Evolutionary conservation across 2,329 filamentous ascomycete genomes (phyloP).

Genomic region (Conoideocrella luteorostrata): DNA sequence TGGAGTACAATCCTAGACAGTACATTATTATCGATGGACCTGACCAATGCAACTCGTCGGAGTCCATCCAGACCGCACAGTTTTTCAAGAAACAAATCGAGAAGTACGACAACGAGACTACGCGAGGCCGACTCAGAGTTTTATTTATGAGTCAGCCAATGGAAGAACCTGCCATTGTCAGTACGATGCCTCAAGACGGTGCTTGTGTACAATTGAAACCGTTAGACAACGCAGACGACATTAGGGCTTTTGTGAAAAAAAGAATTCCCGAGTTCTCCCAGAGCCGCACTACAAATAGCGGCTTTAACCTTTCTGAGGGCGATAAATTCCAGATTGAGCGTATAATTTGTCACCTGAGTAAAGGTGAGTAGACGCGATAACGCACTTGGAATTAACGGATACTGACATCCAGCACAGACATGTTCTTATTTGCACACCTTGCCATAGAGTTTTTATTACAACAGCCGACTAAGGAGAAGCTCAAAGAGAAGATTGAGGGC

Average conservation of each 20-base stretch:
- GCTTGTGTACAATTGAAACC: not conserved
- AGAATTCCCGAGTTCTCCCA: not conserved
- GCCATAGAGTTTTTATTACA: constrained; percentile 21
- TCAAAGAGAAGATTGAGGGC: constrained; percentile 7
- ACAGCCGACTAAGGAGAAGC: constrained; percentile 13
- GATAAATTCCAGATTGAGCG: not conserved
- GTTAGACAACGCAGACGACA: not conserved
- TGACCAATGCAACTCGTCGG: constrained; percentile 30
- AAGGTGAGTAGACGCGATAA: not conserved
- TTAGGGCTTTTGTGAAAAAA: not conserved
- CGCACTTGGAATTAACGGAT: not conserved
- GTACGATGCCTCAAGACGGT: not conserved
- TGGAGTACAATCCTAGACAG: constrained; percentile 18
- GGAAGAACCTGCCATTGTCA: not conserved
- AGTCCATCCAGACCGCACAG: constrained; percentile 10
- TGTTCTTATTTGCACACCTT: constrained; percentile 26
- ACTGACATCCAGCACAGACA: constrained; percentile 13
- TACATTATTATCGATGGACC: constrained; percentile 39
- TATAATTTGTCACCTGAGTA: not conserved
- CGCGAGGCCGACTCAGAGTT: not conserved
- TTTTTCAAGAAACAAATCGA: not conserved
- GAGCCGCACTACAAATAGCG: not conserved
- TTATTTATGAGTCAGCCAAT: not conserved
- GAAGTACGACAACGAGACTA: not conserved
- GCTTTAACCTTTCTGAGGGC: not conserved